Conservation (phyloP, 2,329 filamentous ascomycete genomes). For the Aspergillus sp. region DNA sequence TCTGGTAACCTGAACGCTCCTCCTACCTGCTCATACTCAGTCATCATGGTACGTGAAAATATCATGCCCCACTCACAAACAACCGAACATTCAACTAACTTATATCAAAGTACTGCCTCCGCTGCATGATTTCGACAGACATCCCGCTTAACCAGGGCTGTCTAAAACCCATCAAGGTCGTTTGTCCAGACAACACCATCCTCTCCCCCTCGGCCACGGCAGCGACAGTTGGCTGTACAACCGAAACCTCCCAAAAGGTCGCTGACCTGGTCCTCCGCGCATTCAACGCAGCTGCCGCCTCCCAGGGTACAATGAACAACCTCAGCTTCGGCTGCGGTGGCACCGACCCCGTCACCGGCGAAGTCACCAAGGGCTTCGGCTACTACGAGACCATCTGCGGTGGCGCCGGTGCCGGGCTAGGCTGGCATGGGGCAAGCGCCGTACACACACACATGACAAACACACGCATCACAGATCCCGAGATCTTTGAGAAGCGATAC, state of each 20-base stretch:
- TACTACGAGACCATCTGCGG: slow-evolving; percentile 89
- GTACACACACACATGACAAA: slow-evolving; percentile 89
- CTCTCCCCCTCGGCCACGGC: slow-evolving; percentile 73
- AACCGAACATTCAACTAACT: slow-evolving; percentile 6
- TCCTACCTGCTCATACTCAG: slow-evolving; percentile 76
- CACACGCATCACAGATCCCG: slow-evolving; percentile 78
- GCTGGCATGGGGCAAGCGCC: slow-evolving; percentile 73
- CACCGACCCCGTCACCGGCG: slow-evolving; percentile 57
- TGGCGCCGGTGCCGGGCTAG: slow-evolving; percentile 71
- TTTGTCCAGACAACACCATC: slow-evolving; percentile 68
- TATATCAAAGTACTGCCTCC: slow-evolving; percentile 64
- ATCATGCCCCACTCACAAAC: not conserved
- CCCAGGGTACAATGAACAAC: slow-evolving; percentile 81
- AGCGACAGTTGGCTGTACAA: slow-evolving; percentile 80
- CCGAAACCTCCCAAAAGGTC: slow-evolving; percentile 74
- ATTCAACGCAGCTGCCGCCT: slow-evolving; percentile 75
- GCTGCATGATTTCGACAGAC: slow-evolving; percentile 75
- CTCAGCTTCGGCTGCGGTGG: slow-evolving; percentile 81
- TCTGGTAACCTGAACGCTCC: slow-evolving; percentile 80
- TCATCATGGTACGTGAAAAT: slow-evolving; percentile 59
- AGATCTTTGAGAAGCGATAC: slow-evolving; percentile 79
- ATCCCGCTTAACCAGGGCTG: slow-evolving; percentile 88
- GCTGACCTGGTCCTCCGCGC: slow-evolving; percentile 81
- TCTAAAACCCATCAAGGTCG: slow-evolving; percentile 71
- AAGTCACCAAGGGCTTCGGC: slow-evolving; percentile 69